Evolutionary conservation across 148 eudicot genomes (phyloP), one percentile per base, ranked within the genome.

Genomic region (Linanthus parryae): DNA sequence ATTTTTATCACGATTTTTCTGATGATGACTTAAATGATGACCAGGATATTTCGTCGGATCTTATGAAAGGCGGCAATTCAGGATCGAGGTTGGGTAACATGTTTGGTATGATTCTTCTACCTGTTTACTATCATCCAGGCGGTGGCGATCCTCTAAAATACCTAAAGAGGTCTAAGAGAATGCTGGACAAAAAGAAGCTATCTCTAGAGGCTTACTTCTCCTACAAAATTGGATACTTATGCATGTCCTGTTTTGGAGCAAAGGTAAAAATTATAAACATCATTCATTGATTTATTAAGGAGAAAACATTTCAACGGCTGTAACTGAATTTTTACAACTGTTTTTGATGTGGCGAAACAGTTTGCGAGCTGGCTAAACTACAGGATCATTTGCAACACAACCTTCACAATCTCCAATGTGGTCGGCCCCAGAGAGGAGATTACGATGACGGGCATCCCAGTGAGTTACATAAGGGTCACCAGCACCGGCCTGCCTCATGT

Each of bases 181-280:
- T 77, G 81, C 52, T 84, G 7, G 92, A 84, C 66, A 56, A 20
- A 47, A 84, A 84, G 53, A 84, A 84, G 47, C 74, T 56, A 16
- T 77, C 86, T 4, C 36, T 74, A 1, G 92, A 77, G 66, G 83
- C 79, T 34, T 52, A 61, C 45, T 75, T 69, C 58, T 70, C 87
- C 0, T 77, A 77, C 71, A 56, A 52, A 14, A 34, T 66, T 36
- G 77, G 76, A 12, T 11, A 73, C 46, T 55, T 78, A 15, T 42
- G 58, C 8, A 80, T 73, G 77, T 66, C 77, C 40, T 57, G 48
- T 23, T 66, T 81, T 38, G 86, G 92, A 54, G 35, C 86, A 15
- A 74, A 74, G 92, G 92, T 80, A n/a, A 29, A 20, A 2, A 4
- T 45, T 2, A 21, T 16, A 4, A 14, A 8, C 45, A 42, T 42